Evolutionary conservation across 768 basidiomycete species (phyloP).

Genomic region (Lactarius indigo): DNA sequence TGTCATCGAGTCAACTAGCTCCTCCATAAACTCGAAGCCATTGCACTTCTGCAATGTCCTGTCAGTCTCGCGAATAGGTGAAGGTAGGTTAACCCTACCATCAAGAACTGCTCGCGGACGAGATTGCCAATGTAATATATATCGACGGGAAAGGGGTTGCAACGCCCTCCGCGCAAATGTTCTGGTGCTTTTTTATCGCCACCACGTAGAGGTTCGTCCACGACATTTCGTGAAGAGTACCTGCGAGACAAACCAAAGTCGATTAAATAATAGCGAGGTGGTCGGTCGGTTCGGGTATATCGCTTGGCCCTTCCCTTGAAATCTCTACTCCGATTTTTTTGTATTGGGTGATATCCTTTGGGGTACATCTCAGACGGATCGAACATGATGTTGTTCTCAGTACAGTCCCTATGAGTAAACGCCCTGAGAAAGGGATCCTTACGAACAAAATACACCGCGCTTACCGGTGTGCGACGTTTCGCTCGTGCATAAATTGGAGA

Average conservation of each 20-base stretch:
- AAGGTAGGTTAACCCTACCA: background rate
- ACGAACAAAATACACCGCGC: background rate
- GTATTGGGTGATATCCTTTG: constrained; percentile 4
- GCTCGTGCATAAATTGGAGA: constrained; percentile 11
- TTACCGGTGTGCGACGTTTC: constrained; percentile 17
- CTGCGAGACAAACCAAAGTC: constrained; percentile 32
- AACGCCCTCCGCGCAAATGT: constrained; percentile 9
- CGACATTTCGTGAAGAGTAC: constrained; percentile 14
- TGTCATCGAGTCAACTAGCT: constrained; percentile 33
- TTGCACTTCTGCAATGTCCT: constrained; percentile 15
- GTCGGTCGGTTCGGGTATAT: constrained; percentile 27
- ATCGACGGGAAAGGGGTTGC: constrained; percentile 29
- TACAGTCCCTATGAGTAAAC: constrained; percentile 9
- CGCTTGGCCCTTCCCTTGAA: constrained; percentile 20
- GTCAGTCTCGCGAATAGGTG: background rate
- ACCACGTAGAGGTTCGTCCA: constrained; percentile 24
- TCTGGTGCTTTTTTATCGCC: constrained; percentile 31
- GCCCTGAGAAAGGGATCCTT: background rate
- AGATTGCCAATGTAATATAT: constrained; percentile 30
- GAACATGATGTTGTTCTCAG: constrained; percentile 18
- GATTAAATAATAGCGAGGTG: constrained; percentile 31
- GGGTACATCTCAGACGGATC: constrained; percentile 21
- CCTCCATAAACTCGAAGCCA: constrained; percentile 22
- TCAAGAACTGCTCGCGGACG: constrained; percentile 23
- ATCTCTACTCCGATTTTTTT: constrained; percentile 2